Conservation (phyloP, 2,329 filamentous ascomycete species). For the Fusarium praegraminearum region DNA sequence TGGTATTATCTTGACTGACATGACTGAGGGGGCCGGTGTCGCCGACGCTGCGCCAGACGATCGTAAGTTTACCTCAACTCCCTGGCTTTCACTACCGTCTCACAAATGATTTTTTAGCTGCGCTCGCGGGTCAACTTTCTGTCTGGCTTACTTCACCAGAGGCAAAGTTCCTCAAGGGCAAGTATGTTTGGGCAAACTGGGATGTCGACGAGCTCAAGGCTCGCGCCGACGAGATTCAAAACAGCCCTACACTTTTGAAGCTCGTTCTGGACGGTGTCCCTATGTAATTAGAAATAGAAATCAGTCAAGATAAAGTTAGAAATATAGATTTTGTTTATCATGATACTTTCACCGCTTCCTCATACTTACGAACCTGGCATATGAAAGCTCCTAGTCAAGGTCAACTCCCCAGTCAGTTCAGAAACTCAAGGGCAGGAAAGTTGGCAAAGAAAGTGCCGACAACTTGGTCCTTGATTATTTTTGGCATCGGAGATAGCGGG, state of each 20-base stretch:
- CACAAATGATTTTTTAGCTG: neutral
- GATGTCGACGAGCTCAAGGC: neutral
- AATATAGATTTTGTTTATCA: too few relatives aligned
- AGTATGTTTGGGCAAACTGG: neutral
- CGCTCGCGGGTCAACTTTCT: neutral
- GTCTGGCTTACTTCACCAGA: neutral
- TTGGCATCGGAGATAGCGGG: too few relatives aligned
- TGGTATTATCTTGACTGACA: too few relatives aligned
- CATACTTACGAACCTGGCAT: too few relatives aligned
- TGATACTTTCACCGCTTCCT: too few relatives aligned
- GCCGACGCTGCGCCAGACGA: rapidly evolving
- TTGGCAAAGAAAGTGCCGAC: too few relatives aligned
- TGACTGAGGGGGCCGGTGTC: neutral
- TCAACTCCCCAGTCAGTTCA: too few relatives aligned
- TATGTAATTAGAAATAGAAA: neutral
- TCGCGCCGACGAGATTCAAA: neutral
- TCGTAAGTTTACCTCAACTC: neutral
- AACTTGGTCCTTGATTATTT: too few relatives aligned
- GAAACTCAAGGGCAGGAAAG: too few relatives aligned
- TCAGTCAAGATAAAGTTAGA: rapidly evolving
- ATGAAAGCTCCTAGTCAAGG: too few relatives aligned
- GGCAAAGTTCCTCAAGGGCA: neutral
- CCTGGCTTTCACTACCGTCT: rapidly evolving
- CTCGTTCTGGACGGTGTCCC: neutral
- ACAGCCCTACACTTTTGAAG: neutral